Conservation (phyloP, 148 eudicot species). For the Heliamphora exappendiculata region DNA sequence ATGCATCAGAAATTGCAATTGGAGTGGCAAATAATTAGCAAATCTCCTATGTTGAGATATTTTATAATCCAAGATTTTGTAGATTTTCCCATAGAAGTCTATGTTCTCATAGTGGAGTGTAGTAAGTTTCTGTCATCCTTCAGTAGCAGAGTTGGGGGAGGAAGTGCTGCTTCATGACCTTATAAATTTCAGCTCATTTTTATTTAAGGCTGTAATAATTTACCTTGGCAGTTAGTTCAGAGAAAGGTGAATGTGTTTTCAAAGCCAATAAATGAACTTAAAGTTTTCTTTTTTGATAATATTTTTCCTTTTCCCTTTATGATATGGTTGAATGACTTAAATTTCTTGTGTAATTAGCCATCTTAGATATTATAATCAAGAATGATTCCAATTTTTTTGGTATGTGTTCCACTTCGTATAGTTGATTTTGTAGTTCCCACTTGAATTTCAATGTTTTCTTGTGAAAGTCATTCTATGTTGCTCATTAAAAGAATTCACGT, state of each 20-base stretch:
- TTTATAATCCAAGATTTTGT: not conserved
- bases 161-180: not conserved
- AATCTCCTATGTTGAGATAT: not conserved
- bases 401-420: not conserved
- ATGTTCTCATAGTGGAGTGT: not conserved
- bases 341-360: not conserved
- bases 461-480: not conserved
- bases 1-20: not conserved
- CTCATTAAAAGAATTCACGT: not conserved
- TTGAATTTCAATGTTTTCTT: not conserved
- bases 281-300: not conserved
- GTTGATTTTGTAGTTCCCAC: not conserved
- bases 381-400: not conserved
- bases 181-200: not conserved
- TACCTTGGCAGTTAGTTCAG: not conserved
- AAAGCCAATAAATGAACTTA: not conserved
- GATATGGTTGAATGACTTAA: not conserved
- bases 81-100: not conserved
- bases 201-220: not conserved
- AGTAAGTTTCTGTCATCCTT: not conserved
- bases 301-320: not conserved
- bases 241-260: not conserved
- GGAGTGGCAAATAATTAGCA: not conserved
- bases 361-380: not conserved
- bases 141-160: not conserved